Evolutionary conservation across 345 rosid genomes (phyloP), one percentile per base, ranked within the genome.

Genomic region (Eucalyptus tenuipes): DNA sequence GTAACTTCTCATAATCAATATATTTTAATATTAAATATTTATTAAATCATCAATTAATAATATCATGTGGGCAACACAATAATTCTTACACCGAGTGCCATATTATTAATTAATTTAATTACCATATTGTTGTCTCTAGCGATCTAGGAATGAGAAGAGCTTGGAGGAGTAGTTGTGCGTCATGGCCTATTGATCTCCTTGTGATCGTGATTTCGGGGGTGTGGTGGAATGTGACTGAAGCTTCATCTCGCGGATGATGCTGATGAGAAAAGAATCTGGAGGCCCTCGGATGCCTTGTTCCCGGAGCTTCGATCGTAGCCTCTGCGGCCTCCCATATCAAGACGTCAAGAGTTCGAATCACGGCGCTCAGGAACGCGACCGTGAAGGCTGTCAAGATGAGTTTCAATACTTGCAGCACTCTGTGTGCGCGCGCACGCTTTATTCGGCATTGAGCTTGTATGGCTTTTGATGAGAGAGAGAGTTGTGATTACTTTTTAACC

Each of bases 141-240:
- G 49, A 31, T 85, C 85, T 85, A 89, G 86, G 85, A 59, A 89
- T 9, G 88, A 89, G 84, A 89, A 88, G 84, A 88, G 61, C 64
- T 81, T 84, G 55, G 81, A 52, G 33, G 89, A 55, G 52, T 82
- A 84, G 89, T 88, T 25, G 87, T 44, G 88, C 27, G 31, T 68
- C 14, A 24, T 49, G 82, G 82, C 27, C 40, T 37, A 15, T 18
- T 37, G 45, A 37, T 75, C 82, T 37, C 22, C 47, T 75, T 0
- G 47, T 9, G 27, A 75, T 11, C 15, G 47, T 11, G 82, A 40
- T 37, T 37, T 75, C 7, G 45, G 37, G 45, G 27, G 81, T 40
- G 81, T 18, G 81, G 27, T 20, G 25, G 25, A 16, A 6, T 20
- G 81, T 10, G 45, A 37, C 11, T 37, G 45, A 33, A 9, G 8